Percentiles rank a stretch among this genome's conserved stretches.
phyloP scores from a whole-genome alignment of 2,329 filamentous ascomycete species.

The Colletotrichum brevisporum region DNA sequence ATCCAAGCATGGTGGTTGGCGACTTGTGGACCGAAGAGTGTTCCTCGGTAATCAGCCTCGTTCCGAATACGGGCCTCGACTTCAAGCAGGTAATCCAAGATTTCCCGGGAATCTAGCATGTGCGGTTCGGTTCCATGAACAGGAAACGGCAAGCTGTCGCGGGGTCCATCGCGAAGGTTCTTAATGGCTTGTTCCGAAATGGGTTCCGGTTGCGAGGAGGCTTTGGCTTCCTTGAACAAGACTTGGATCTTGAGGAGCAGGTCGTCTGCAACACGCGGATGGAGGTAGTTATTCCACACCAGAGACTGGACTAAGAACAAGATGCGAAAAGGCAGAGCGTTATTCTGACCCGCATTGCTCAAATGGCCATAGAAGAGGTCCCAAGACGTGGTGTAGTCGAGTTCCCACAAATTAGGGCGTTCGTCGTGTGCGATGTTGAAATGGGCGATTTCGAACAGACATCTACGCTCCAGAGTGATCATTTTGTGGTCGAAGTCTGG shows the following conservation, averaged over 20 bases:
- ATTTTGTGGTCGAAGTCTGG: slow-evolving; percentile 45
- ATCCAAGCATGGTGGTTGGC: slow-evolving; percentile 63
- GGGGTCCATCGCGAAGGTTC: slow-evolving; percentile 64
- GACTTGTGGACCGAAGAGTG: slow-evolving; percentile 44
- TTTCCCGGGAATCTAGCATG: slow-evolving; percentile 54
- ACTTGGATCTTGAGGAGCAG: slow-evolving; percentile 61
- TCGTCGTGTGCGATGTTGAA: slow-evolving; percentile 26
- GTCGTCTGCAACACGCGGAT: slow-evolving; percentile 64
- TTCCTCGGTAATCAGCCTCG: slow-evolving; percentile 28
- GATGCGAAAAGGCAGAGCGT: slow-evolving; percentile 64
- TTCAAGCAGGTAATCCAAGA: slow-evolving; percentile 57
- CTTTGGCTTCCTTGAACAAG: slow-evolving; percentile 46
- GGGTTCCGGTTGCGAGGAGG: slow-evolving; percentile 47
- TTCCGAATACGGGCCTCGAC: slow-evolving; percentile 56
- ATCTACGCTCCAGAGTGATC: slow-evolving; percentile 44
- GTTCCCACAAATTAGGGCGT: slow-evolving; percentile 1
- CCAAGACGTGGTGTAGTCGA: slow-evolving; percentile 43
- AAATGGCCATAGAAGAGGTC: slow-evolving; percentile 42
- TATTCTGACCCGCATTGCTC: slow-evolving; percentile 32
- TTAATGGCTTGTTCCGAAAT: slow-evolving; percentile 69
- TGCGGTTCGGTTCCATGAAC: slow-evolving; percentile 63
- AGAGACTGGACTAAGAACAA: slow-evolving; percentile 76
- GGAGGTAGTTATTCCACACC: slow-evolving; percentile 73
- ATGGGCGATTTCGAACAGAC: slow-evolving; percentile 40
- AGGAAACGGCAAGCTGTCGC: slow-evolving; percentile 67